Base-by-base conservation (phyloP, 2,329 filamentous ascomycete genomes). In the Pestalotiopsis sp. region DNA sequence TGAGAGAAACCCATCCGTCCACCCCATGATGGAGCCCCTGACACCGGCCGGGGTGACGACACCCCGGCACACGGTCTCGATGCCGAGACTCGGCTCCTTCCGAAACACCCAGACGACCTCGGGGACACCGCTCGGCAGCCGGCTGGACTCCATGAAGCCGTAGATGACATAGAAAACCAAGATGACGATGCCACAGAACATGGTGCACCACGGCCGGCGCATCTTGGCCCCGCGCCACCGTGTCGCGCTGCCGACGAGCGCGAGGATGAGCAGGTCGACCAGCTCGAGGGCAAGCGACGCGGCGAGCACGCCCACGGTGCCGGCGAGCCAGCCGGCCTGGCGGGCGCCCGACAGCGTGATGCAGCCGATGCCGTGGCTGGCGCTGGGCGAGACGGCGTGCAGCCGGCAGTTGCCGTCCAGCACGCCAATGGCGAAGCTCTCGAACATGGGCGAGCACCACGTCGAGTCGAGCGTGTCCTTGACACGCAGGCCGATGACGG, bases 381-480 rank as follows among this genome's bases (percentile, higher is more conserved):
- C 67, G 38, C 49, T 64, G 12, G 49, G 41, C 14, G 64, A 38
- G 65, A 70, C 66, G 6, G 6, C 17, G 23, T 65, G 60, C 5
- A 60, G 41, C 9, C 31, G 57, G 64, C 70, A 72, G 64, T 66
- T 64, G 25, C 64, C 64, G 36, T 69, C 59, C 17, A 69, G 67
- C 13, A 65, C n/a, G 23, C 63, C 64, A 7, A 67, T 39, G 20
- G 66, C 61, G 49, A 65, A 65, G 57, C 59, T 39, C 36, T 71
- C 67, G 62, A 72, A 71, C 66, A 71, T 66, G 2, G 71, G 69
- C 7, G 71, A 72, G 62, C 71, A 72, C 69, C 69, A 72, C 1
- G 23, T 20, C 5, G 71, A 68, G n/a, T 64, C 41, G 20, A 72
- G 64, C 0, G 17, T 27, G 13, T 60, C 64, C 1, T 23, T 31